Conservation (phyloP, 768 basidiomycete genomes). For the Podaxis sp. region DNA sequence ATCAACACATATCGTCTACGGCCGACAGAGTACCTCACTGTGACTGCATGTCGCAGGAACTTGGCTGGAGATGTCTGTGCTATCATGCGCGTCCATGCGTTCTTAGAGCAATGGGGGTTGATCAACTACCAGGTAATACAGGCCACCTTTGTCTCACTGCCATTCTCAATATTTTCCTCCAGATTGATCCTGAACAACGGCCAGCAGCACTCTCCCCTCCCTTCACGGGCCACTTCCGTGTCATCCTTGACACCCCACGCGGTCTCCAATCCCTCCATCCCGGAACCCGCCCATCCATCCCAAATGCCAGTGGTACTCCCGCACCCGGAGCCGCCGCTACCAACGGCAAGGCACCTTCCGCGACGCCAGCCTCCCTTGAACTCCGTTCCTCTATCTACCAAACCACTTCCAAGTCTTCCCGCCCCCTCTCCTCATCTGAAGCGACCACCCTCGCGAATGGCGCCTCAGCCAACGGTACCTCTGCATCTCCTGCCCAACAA, state of each 20-base stretch:
- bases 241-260: slow-evolving; percentile 94
- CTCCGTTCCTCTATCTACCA: slow-evolving; percentile 87
- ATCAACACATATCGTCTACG: slow-evolving; percentile 95
- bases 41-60: slow-evolving; percentile 95
- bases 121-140: slow-evolving; percentile 92
- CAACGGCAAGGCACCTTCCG: slow-evolving; percentile 26
- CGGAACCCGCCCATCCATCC: slow-evolving; percentile 60
- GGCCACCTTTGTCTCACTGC: not conserved
- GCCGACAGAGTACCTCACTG: slow-evolving; percentile 93
- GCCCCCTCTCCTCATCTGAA: slow-evolving; percentile 64
- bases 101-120: slow-evolving; percentile 98
- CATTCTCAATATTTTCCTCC: slow-evolving; percentile 10
- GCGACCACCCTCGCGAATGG: slow-evolving; percentile 64
- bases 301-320: slow-evolving; percentile 40
- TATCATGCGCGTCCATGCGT: slow-evolving; percentile 98
- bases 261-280: slow-evolving; percentile 93
- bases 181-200: slow-evolving; percentile 97
- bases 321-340: slow-evolving; percentile 15
- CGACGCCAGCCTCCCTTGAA: slow-evolving; percentile 76
- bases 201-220: slow-evolving; percentile 94
- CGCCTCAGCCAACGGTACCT: slow-evolving; percentile 49
- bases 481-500: slow-evolving; percentile 44
- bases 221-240: slow-evolving; percentile 98
- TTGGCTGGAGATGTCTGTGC: slow-evolving; percentile 97
- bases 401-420: slow-evolving; percentile 81